Conservation (phyloP, 441 rosid species). For the Adansonia rubrostipa region DNA sequence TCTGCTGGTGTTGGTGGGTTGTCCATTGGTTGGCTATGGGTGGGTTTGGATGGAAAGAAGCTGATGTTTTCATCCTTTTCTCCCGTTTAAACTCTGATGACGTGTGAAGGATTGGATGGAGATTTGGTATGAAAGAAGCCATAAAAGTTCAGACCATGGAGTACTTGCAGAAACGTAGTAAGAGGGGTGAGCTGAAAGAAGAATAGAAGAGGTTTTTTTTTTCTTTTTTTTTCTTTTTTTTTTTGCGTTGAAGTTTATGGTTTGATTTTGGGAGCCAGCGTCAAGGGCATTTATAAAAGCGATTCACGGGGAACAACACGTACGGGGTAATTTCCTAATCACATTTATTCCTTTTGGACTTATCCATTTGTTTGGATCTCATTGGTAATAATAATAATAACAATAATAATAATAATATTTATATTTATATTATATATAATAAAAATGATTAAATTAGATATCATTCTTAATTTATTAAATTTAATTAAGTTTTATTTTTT, state of each 20-base stretch:
- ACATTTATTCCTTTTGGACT: neutral
- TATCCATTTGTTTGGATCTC: neutral
- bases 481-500: too few species aligned
- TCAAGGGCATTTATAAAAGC: neutral
- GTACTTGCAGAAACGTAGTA: neutral
- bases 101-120: conserved; percentile 35
- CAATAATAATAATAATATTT: too few species aligned
- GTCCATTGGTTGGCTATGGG: conserved; percentile 39
- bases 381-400: too few species aligned
- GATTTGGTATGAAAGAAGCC: conserved; percentile 36
- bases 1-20: conserved; percentile 54
- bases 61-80: conserved; percentile 49
- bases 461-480: too few species aligned
- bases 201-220: too few species aligned
- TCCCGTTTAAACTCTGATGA: conserved; percentile 45
- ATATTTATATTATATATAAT: too few species aligned
- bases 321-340: neutral
- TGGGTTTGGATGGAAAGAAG: conserved; percentile 5
- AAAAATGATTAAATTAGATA: too few species aligned
- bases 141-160: neutral
- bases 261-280: too few species aligned
- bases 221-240: too few species aligned
- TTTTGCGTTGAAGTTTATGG: too few species aligned
- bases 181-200: neutral
- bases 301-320: neutral